Evolutionary conservation across 208 protist species (phyloP).

Genomic region (Leishmania amazonensis): DNA sequence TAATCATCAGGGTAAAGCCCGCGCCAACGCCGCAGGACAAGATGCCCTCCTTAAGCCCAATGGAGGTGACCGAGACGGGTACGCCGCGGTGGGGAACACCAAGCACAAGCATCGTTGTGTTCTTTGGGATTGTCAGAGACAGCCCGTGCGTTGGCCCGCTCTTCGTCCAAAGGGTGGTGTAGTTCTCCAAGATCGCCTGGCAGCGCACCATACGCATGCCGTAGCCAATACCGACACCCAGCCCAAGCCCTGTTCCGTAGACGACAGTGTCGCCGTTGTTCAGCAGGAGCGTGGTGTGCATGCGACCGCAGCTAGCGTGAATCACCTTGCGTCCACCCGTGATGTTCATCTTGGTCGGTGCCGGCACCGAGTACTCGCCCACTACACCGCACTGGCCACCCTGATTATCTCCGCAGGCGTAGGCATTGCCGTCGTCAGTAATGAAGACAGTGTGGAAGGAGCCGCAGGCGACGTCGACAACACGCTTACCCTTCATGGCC

Average conservation of each 20-base stretch:
- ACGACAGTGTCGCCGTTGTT: conserved; percentile 65
- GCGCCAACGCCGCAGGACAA: conserved; percentile 64
- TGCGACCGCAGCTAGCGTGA: conserved; percentile 65
- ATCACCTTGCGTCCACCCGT: conserved; percentile 47
- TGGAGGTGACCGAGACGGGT: conserved; percentile 29
- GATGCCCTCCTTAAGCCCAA: conserved; percentile 70
- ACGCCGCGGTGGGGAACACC: conserved; percentile 72
- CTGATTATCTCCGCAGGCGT: conserved; percentile 80
- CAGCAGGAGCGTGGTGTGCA: conserved; percentile 71
- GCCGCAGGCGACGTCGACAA: conserved; percentile 74
- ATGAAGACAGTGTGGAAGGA: conserved; percentile 84
- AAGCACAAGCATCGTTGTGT: conserved; percentile 60
- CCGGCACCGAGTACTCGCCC: conserved; percentile 44
- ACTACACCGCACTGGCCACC: conserved; percentile 77
- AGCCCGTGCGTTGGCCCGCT: conserved; percentile 67
- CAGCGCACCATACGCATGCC: conserved; percentile 69
- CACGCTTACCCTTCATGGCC: conserved; percentile 33
- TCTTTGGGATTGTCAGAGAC: conserved; percentile 64
- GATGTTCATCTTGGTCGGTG: conserved; percentile 47
- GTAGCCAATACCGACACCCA: conserved; percentile 68
- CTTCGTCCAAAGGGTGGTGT: conserved; percentile 54
- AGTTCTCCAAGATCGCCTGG: conserved; percentile 68
- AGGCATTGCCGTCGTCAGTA: conserved; percentile 53
- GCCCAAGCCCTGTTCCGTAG: conserved; percentile 69
- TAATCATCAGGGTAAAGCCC: conserved; percentile 80